Evolutionary conservation across 306 rosid species (phyloP), one percentile per base, ranked within the genome.

Genomic region (Crotalaria pallida): DNA sequence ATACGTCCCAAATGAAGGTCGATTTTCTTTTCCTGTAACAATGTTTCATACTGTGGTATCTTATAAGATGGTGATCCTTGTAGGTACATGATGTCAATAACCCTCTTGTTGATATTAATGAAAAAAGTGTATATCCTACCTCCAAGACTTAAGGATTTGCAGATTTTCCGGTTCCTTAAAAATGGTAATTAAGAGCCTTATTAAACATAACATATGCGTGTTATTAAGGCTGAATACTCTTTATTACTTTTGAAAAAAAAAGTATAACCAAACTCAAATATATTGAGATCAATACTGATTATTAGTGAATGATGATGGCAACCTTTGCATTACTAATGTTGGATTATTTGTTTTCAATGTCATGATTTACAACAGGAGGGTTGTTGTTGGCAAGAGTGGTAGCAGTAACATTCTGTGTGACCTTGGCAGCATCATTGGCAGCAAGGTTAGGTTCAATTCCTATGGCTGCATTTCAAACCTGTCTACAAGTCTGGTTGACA

Each of bases 401-500:
- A 40, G 96, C 98, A 10, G 98, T 90, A 74, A 92, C 98, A 61
- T 92, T 90, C 71, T 92, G 98, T 60, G 87, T 87, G 55, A 92
- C 98, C 2, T 79, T 92, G 24, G 96, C 96, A 55, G 98, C 98
- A 52, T 85, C 96, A 7, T 66, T 90, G 67, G 98, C 96, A 0
- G 91, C 96, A 51, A 81, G 96, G 69, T 53, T 84, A 2, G 98
- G 98, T 21, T 23, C 98, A 21, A 83, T 77, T 56, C 96, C 86
- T 0, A 90, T 92, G 98, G 98, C 96, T 52, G 96, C 98, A 15
- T 92, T 92, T 72, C 98, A 92, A 67, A 83, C 88, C 36, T 88
- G 93, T 73, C 73, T 90, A 7, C 98, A 92, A 50, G 86, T 92
- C 45, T 90, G 98, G 98, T 77, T 92, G 45, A 85, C 98, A 5